Base-by-base conservation (phyloP, 305 asterid species). In the Fraxinus ornus region DNA sequence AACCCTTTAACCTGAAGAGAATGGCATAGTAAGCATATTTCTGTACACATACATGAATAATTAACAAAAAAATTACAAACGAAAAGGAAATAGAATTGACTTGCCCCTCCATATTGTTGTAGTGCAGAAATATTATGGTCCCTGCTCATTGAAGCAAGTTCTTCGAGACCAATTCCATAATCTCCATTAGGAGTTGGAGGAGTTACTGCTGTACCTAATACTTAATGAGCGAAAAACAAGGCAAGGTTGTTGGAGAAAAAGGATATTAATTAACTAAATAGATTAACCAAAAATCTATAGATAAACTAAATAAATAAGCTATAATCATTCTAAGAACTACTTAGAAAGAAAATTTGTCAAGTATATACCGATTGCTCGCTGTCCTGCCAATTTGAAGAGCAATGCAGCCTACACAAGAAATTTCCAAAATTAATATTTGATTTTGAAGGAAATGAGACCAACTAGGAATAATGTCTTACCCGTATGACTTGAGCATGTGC, bases 401-500 rank as follows among this genome's bases (percentile, higher is more conserved):
- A 93, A 86, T 79, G 99, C 97, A 81, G 99, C 99, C 99, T 95
- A 80, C 78, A 83, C 84, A 70, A 66, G 62, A 35, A 76, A 35
- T 76, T 8, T 12, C 71, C 28, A 30, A 52, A 78, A 71, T 89
- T 82, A 85, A 85, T 62, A 79, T 74, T n/a, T 24, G 33, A 76
- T 24, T 24, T 26, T 26, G 21, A 52, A 73, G 77, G 57, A 28
- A 73, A 80, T 17, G 5, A 57, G 81, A 26, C 10, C 28, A 36
- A 57, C 49, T 32, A n/a, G 26, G 60, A 49, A 57, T 76, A 57
- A 49, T 49, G 62, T 15, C 21, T 49, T 92, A 95, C 99, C 90
- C 99, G 82, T 76, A 95, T 90, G 90, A 95, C 99, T 94, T 95
- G 98, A 80, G 98, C 98, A 83, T 95, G 99, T 64, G 98, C 97